Base-by-base conservation (phyloP, 495 filamentous ascomycete species). In the Bacidia gigantensis region DNA sequence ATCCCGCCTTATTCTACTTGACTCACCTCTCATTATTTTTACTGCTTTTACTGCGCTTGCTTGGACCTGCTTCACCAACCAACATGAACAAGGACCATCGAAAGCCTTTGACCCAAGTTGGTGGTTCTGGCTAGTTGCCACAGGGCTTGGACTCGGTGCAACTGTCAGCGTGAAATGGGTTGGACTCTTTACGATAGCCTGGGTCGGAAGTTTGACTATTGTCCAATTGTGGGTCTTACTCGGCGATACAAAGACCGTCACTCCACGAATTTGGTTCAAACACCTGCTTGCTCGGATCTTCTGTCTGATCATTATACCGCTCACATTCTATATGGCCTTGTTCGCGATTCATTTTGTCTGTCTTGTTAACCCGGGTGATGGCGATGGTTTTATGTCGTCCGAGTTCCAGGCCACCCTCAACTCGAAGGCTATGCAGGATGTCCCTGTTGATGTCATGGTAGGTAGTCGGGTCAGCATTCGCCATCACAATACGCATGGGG, bases 131-230 rank as follows among this genome's bases (percentile, higher is more conserved):
- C 76, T 98, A 44, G 77, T 72, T 39, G 79, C 84, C 60, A 96
- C 87, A 20, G 92, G 92, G 50, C 67, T 97, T 23, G 82, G 82
- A 12, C 74, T 98, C 42, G 92, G 92, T 56, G 86, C 89, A 40
- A 98, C 92, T 0, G 76, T 87, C 52, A 96, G 90, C 68, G 86
- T 96, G 52, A 98, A 98, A 73, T 98, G 92, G 92, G 92, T 98
- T 62, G 92, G 92, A 29, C 73, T 98, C 43, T 97, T 97, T 72
- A 98, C 92, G 42, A 96, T 96, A 65, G 92, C 90, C 20, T 98
- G 92, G 92, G 89, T 98, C 62, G 92, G 92, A 45, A 80, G 75
- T 62, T 77, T 98, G 69, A 98, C 92, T 17, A 64, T 87, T 43
- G 69, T 97, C 17, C 92, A 98, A 69, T 72, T 98, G 25, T 98